Conservation (phyloP, 352 stramenopile genomes). For the Elongisporangium prolatum region DNA sequence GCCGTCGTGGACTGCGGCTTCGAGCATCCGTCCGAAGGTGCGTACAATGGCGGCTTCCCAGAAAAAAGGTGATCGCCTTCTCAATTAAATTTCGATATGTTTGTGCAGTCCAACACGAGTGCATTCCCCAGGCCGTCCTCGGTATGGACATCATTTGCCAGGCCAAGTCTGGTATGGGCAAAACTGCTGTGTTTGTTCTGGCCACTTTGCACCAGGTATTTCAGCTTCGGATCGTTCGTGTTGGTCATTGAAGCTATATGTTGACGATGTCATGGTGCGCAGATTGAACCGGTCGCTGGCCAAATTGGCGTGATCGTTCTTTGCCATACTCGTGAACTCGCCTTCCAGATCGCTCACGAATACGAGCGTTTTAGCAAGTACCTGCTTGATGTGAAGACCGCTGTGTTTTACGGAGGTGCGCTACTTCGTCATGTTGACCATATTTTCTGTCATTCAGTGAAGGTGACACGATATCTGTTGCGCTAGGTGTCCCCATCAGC, state of each 20-base stretch:
- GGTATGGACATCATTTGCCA: constrained; percentile 99
- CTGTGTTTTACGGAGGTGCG: constrained; percentile 95
- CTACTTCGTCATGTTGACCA: no score
- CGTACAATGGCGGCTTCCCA: constrained; percentile 6
- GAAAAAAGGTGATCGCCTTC: neutral
- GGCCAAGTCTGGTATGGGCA: constrained; percentile 99
- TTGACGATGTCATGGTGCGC: constrained; percentile 3
- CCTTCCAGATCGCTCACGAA: constrained; percentile 99
- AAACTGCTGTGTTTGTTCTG: constrained; percentile 99
- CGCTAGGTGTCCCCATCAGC: constrained; percentile 88
- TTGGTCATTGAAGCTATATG: neutral
- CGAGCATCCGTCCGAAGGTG: constrained; percentile 99
- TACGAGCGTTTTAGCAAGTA: constrained; percentile 99
- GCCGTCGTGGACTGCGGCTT: constrained; percentile 99
- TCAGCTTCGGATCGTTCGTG: neutral
- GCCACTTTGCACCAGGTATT: constrained; percentile 98
- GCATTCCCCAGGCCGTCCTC: constrained; percentile 99
- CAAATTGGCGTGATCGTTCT: constrained; percentile 97
- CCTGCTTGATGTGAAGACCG: constrained; percentile 94
- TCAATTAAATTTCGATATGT: constrained; percentile 4
- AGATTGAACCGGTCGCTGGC: constrained; percentile 86
- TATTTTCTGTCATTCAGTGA: constrained; percentile 4
- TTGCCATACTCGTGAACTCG: constrained; percentile 99
- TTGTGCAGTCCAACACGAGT: constrained; percentile 95
- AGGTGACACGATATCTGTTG: neutral